Evolutionary conservation across 352 stramenopile species (phyloP).

Genomic region (Globisporangium ultimum): DNA sequence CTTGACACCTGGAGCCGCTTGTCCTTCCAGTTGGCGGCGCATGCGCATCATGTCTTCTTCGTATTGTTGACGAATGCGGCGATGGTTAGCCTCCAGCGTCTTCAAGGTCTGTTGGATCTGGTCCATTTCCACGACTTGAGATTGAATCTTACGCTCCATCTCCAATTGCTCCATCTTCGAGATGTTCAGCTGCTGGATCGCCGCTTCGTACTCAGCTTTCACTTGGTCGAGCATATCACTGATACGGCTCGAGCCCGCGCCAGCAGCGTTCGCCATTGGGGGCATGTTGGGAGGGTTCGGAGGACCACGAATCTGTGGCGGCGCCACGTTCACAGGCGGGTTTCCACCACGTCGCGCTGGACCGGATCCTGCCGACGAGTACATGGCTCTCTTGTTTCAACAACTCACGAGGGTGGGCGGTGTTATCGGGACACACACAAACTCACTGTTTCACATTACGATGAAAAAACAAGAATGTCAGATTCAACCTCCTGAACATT

Average conservation of each 20-base stretch:
- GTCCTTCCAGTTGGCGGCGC: conserved; percentile 74
- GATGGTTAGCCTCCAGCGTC: conserved; percentile 78
- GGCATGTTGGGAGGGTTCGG: conserved; percentile 41
- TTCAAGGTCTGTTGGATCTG: conserved; percentile 87
- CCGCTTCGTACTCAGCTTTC: conserved; percentile 80
- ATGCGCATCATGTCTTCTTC: conserved; percentile 84
- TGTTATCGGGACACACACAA: neutral
- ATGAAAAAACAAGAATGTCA: neutral
- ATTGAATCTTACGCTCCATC: conserved; percentile 85
- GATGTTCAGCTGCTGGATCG: conserved; percentile 85
- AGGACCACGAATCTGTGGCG: conserved; percentile 53
- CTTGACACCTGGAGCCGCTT: conserved; percentile 30
- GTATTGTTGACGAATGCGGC: conserved; percentile 80
- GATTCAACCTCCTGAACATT: too few species aligned
- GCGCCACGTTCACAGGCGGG: conserved; percentile 53
- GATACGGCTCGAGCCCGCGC: conserved; percentile 48
- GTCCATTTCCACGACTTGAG: conserved; percentile 85
- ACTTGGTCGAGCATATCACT: conserved; percentile 84
- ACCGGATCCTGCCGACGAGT: conserved; percentile 62
- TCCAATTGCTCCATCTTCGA: conserved; percentile 88
- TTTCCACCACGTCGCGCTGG: conserved; percentile 54
- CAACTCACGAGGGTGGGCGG: neutral
- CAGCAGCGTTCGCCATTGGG: conserved; percentile 37
- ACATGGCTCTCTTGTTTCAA: conserved; percentile 34
- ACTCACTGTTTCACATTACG: conserved; percentile 9